These are phyloP conservation scores for Leptographium flavum DNA, from an alignment of 2,329 filamentous ascomycete species.

Conservation along the genomic window DNA sequence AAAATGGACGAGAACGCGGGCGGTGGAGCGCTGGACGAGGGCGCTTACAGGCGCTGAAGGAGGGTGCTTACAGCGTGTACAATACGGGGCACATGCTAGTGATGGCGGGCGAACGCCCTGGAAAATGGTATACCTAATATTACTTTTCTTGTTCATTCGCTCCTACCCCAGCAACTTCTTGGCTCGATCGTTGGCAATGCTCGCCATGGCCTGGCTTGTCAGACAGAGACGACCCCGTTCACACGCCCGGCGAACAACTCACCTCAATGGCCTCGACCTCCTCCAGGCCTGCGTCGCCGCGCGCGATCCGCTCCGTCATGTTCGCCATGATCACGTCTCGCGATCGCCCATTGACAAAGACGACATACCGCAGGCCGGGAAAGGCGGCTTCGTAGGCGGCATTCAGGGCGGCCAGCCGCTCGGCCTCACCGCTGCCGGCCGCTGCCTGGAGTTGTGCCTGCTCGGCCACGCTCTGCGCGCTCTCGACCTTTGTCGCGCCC, in stretches of 20 bases:
- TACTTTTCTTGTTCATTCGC: not conserved
- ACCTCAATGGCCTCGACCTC: slow-evolving; percentile 63
- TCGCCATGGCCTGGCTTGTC: slow-evolving; percentile 62
- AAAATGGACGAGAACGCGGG: not conserved
- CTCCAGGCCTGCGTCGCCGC: slow-evolving; percentile 52
- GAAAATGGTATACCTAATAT: not conserved
- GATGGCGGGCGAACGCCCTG: too few relatives aligned
- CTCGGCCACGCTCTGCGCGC: slow-evolving; percentile 64
- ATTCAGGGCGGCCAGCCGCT: slow-evolving; percentile 50
- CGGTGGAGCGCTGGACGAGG: not conserved
- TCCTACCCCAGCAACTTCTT: slow-evolving; percentile 35
- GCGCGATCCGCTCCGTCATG: slow-evolving; percentile 60
- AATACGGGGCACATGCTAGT: too few relatives aligned
- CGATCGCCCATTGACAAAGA: slow-evolving; percentile 76
- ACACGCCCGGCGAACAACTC: slow-evolving; percentile 16
- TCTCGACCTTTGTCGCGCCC: slow-evolving; percentile 70
- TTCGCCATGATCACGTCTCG: slow-evolving; percentile 65
- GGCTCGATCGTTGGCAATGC: slow-evolving; percentile 72
- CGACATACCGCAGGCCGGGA: slow-evolving; percentile 74
- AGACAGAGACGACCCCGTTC: slow-evolving; percentile 6
- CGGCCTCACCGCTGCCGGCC: slow-evolving; percentile 39
- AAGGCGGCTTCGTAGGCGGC: slow-evolving; percentile 65
- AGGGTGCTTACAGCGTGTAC: too few relatives aligned
- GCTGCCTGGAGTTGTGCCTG: slow-evolving; percentile 58
- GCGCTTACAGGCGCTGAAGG: too few relatives aligned